Evolutionary conservation across 345 rosid genomes (phyloP), one percentile per base, ranked within the genome.

Genomic region (Camelina neglecta): DNA sequence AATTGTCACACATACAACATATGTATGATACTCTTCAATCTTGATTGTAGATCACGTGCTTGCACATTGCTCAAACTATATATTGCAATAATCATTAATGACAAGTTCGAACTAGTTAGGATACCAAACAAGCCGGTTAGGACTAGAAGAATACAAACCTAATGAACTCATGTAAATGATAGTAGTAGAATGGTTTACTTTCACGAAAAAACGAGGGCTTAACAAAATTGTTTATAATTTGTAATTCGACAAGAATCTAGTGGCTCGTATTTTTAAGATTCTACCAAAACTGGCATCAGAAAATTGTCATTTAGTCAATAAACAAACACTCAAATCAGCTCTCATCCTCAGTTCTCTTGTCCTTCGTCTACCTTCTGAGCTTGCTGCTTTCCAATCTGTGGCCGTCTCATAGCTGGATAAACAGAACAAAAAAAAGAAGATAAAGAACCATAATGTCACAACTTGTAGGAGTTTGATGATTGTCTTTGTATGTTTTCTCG

Each of bases 311-410:
- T 26, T 29, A 47, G 59, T 66, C n/a, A 50, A 56, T 39, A 49
- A 75, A 29, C 31, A 29, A 35, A 49, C 5, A 50, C 16, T n/a
- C 2, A 49, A 21, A 36, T 3, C 39, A 62, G 65, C 63, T 55
- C 55, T 77, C 57, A 77, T 65, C 1, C 76, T 58, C 29, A 41
- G 15, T 31, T 50, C 6, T 42, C 31, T 1, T 38, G 5, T 38
- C 1, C 81, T 65, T 58, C 67, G 1, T 65, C 81, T 49, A 65
- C 58, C 63, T 77, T 65, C 68, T 59, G 33, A 58, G 63, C 50
- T 58, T 57, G 47, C 6, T 47, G 72, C 3, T 66, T 65, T 20
- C 21, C 41, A 48, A 71, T 65, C 49, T 49, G 67, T 71, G 81
- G 47, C 29, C 49, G 31, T 39, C 56, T 65, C 55, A 29, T 65